Evolutionary conservation across 179 eudicot genomes (phyloP).

Genomic region (Corrigiola litoralis): DNA sequence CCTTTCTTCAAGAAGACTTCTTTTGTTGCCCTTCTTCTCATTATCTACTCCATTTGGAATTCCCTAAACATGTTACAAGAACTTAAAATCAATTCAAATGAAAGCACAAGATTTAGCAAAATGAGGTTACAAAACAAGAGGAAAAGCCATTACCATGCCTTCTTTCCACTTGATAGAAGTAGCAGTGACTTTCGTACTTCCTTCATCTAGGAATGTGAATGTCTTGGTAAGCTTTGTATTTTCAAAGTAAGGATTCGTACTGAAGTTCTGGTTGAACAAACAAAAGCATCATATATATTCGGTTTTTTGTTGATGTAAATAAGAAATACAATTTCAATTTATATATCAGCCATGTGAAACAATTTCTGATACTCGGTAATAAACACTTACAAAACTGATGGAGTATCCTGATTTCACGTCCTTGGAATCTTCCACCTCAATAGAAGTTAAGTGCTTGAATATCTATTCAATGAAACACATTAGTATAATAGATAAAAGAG

Average conservation of each 20-base stretch:
- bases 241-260: conserved; percentile 84
- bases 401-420: conserved; percentile 95
- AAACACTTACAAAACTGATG: conserved; percentile 74
- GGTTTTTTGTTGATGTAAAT: background rate
- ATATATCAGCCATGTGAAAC: background rate
- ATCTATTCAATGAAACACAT: conserved; percentile 32
- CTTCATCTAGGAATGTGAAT: conserved; percentile 85
- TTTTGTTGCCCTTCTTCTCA: conserved; percentile 84
- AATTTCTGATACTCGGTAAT: background rate
- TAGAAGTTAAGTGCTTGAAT: conserved; percentile 72
- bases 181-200: conserved; percentile 73
- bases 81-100: background rate
- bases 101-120: background rate
- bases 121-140: background rate
- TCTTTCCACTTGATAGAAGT: conserved; percentile 90
- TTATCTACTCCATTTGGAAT: conserved; percentile 57
- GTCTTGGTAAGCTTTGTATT: conserved; percentile 76
- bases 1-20: conserved; percentile 86
- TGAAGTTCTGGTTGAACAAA: conserved; percentile 51
- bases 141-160: conserved; percentile 52
- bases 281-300: background rate
- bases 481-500: background rate
- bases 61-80: conserved; percentile 40
- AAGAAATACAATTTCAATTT: background rate
- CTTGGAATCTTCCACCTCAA: conserved; percentile 85